Evolutionary conservation across 2,329 filamentous ascomycete genomes (phyloP).

Genomic region (Phaeosphaeriaceae sp.): DNA sequence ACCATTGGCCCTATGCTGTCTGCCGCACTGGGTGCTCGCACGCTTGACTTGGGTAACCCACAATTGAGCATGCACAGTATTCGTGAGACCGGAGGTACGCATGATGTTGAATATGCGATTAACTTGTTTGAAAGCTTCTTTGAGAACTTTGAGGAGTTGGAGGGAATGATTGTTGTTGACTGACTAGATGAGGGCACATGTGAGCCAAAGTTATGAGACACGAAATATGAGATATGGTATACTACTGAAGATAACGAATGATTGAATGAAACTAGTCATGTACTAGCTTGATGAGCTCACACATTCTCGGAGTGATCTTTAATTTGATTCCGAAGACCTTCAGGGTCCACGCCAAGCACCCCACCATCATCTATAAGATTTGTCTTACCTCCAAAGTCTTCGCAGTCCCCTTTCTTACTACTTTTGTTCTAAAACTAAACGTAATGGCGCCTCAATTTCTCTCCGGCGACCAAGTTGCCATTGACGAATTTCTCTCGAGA

Average conservation of each 20-base stretch:
- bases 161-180: constrained; percentile 80
- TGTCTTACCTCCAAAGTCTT: no score
- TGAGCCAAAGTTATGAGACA: constrained; percentile 27
- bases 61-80: constrained; percentile 98
- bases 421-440: not conserved
- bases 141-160: constrained; percentile 79
- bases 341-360: constrained; percentile 37
- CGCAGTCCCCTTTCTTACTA: not conserved
- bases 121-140: constrained; percentile 89
- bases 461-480: constrained; percentile 77
- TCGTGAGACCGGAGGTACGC: constrained; percentile 85
- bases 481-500: constrained; percentile 82
- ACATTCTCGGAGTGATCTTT: constrained; percentile 5
- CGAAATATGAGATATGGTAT: constrained; percentile 14
- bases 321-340: constrained; percentile 12
- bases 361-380: constrained; percentile 33
- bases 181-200: constrained; percentile 52
- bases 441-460: constrained; percentile 62
- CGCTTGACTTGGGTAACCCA: constrained; percentile 90
- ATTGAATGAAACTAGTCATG: not conserved
- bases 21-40: constrained; percentile 83
- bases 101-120: constrained; percentile 86
- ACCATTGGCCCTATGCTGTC: constrained; percentile 98
- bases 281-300: not conserved
- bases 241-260: not conserved